A percentile compares a stretch with the other conserved stretches of the same genome.
Evolutionary conservation across 768 basidiomycete genomes (phyloP).

Genomic region (Rhodocollybia butyracea): DNA sequence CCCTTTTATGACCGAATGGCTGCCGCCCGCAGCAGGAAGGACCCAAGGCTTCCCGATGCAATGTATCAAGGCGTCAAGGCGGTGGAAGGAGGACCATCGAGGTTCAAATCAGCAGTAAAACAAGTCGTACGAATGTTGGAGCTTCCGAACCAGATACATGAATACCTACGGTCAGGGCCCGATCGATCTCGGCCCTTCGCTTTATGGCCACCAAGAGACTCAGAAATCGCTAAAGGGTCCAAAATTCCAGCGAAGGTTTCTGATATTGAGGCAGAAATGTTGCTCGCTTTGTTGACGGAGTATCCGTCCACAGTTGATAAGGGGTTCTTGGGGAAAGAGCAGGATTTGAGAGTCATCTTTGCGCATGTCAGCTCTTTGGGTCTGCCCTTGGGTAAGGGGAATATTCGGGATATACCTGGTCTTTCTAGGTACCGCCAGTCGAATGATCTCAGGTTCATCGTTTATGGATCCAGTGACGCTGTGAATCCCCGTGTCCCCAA

Average conservation of each 20-base stretch:
- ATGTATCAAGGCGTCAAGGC: background rate
- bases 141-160: background rate
- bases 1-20: background rate
- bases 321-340: background rate
- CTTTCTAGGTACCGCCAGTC: slow-evolving; percentile 44
- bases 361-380: background rate
- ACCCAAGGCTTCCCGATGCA: background rate
- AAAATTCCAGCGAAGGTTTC: no score
- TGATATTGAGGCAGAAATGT: background rate
- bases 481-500: slow-evolving; percentile 56
- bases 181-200: slow-evolving; percentile 3
- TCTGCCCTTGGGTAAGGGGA: background rate
- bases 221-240: background rate
- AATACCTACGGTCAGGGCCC: background rate
- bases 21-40: background rate
- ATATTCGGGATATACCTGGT: slow-evolving; percentile 44
- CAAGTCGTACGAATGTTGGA: slow-evolving; percentile 3
- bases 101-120: background rate
- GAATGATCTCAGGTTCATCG: slow-evolving; percentile 54
- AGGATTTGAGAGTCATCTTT: slow-evolving; percentile 2
- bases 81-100: background rate
- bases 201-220: background rate
- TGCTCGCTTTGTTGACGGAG: background rate
- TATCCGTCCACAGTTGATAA: background rate
- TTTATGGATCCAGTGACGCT: slow-evolving; percentile 62